phyloP scores from a whole-genome alignment of 768 basidiomycete genomes.

The Scleroderma bovista region DNA sequence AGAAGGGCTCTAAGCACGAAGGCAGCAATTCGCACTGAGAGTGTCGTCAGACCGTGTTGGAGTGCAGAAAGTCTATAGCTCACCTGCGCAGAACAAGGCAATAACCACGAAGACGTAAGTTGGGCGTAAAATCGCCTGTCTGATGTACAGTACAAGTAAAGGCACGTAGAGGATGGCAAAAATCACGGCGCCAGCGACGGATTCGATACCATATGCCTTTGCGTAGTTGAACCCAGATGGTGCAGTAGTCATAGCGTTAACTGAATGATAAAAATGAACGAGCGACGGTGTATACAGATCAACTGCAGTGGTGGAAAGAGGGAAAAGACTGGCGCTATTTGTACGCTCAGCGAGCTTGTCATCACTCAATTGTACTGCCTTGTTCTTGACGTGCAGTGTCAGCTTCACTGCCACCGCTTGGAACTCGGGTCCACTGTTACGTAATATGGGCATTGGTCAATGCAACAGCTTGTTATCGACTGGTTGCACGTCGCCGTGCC shows the following conservation, averaged over 20 bases:
- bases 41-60: neutral
- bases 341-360: too few species aligned
- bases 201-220: conserved; percentile 22
- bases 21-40: conserved; percentile 26
- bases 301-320: conserved; percentile 9
- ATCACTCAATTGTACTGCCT: neutral
- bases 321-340: conserved; percentile 6
- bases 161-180: conserved; percentile 28
- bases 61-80: conserved; percentile 1
- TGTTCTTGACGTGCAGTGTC: neutral
- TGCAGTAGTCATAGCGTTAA: conserved; percentile 11
- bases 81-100: conserved; percentile 25
- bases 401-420: too few species aligned
- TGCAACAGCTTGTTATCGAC: too few species aligned
- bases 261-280: neutral
- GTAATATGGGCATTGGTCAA: too few species aligned
- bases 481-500: too few species aligned
- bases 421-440: too few species aligned
- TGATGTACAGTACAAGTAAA: conserved; percentile 18
- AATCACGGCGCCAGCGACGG: conserved; percentile 27
- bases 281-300: conserved; percentile 11
- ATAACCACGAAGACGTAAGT: conserved; percentile 26
- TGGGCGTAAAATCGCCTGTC: conserved; percentile 14
- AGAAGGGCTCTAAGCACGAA: conserved; percentile 26
- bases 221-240: conserved; percentile 20